Evolutionary conservation across 2,329 filamentous ascomycete species (phyloP).

Genomic region (Diaporthe velutina): DNA sequence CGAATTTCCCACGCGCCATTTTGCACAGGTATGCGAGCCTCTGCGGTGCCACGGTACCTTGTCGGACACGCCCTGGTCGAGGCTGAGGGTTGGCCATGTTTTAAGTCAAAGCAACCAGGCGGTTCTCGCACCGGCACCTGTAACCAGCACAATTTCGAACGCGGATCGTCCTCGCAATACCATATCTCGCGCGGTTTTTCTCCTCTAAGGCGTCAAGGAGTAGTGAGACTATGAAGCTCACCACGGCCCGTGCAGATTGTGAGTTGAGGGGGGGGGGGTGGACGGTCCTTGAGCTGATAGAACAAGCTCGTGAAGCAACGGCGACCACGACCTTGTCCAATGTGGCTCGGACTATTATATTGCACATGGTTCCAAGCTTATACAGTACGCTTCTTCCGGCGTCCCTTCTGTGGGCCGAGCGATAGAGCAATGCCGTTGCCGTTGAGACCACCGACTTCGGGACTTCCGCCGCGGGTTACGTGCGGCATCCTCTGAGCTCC

Average conservation of each 20-base stretch:
- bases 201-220: neutral
- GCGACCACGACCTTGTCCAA: neutral
- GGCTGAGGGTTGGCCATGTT: neutral
- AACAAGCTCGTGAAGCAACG: neutral
- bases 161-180: neutral
- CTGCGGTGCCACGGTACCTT: neutral
- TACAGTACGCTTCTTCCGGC: neutral
- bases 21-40: neutral
- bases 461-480: no score
- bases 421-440: neutral
- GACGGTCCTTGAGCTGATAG: neutral
- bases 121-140: neutral
- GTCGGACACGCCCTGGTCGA: neutral
- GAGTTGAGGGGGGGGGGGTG: neutral
- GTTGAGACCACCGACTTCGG: constrained; percentile 2
- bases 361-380: neutral
- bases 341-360: no score
- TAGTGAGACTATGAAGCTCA: neutral
- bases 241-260: no score
- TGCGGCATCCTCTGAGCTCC: no score
- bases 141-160: neutral
- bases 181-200: neutral
- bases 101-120: neutral
- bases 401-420: neutral
- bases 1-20: neutral